These are phyloP conservation scores for Amanita rubescens DNA, from an alignment of 768 basidiomycete species.

Conservation along the genomic window DNA sequence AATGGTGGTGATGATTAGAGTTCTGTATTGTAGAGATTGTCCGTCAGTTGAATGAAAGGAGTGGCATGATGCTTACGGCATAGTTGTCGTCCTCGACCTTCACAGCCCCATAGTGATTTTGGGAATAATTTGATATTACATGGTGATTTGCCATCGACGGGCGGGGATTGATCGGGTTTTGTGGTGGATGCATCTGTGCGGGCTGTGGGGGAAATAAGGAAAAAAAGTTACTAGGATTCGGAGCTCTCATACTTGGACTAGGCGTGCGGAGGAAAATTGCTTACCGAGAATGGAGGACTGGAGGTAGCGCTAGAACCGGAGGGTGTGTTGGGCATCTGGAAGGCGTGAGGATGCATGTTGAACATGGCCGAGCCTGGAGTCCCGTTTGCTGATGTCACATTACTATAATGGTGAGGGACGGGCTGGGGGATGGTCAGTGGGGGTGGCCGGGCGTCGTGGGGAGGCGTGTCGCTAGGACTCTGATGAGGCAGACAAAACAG, in stretches of 20 bases:
- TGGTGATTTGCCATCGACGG: constrained; percentile 34
- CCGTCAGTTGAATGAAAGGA: not conserved
- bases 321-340: constrained; percentile 64
- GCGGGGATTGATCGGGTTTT: constrained; percentile 43
- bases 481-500: constrained; percentile 12
- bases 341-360: constrained; percentile 47
- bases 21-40: constrained; percentile 5
- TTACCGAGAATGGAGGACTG: constrained; percentile 83
- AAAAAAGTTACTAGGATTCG: constrained; percentile 52
- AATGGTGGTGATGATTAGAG: constrained; percentile 25
- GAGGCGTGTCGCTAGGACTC: constrained; percentile 42
- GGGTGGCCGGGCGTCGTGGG: constrained; percentile 43
- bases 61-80: constrained; percentile 29
- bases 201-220: constrained; percentile 47
- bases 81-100: constrained; percentile 67
- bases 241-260: constrained; percentile 20
- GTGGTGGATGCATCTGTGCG: constrained; percentile 55
- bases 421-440: constrained; percentile 60
- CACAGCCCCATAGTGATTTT: constrained; percentile 44
- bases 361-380: constrained; percentile 37
- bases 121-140: constrained; percentile 32
- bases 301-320: constrained; percentile 68
- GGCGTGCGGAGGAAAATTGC: constrained; percentile 42
- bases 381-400: constrained; percentile 12
- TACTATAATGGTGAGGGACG: constrained; percentile 32